Evolutionary conservation across 768 basidiomycete species (phyloP), one percentile per base, ranked within the genome.

Genomic region (Boletales sp.): DNA sequence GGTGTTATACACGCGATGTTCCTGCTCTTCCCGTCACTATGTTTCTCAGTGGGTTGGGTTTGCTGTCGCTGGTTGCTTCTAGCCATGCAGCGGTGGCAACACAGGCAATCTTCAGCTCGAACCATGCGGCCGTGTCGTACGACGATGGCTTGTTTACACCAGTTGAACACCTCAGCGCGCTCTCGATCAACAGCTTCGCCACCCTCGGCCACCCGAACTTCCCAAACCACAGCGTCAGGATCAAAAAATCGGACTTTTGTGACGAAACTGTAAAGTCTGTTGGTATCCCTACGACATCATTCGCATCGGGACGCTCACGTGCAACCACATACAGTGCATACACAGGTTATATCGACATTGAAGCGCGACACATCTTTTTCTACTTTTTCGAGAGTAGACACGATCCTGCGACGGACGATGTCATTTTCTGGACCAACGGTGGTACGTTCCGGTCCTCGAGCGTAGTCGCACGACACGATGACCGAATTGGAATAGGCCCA

Each of bases 301-400:
- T 39, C 36, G n/a, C 29, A 6, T 9, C 12, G 19, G 21, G 21
- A 43, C 4, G 48, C 19, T 51, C 24, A 52, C 7, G 4, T 40
- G 49, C 38, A 14, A 14, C 2, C 12, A 13, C 11, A 12, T 34
- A 27, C 30, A 83, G 80, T 17, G 68, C 75, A 1, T 86, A 81
- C 60, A 83, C 83, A 0, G 84, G 84, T 10, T 86, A 86, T 55
- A 82, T 86, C 47, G 84, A 86, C 51, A 73, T 83, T 40, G 71
- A 80, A 59, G 80, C 82, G 18, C 77, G 82, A 47, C 83, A 84
- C 54, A 47, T 84, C 36, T 84, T 83, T 66, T 87, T 87, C 70
- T 86, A 86, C 66, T 87, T 87, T 68, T 88, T 87, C 64, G 84
- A 87, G 67, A 83, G 80, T 53, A 69, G 87, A 52, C 72, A 72